Percentiles rank a stretch among this genome's conserved stretches.
phyloP scores from a whole-genome alignment of 75 land plant genomes.

The Picea sitchensis region DNA sequence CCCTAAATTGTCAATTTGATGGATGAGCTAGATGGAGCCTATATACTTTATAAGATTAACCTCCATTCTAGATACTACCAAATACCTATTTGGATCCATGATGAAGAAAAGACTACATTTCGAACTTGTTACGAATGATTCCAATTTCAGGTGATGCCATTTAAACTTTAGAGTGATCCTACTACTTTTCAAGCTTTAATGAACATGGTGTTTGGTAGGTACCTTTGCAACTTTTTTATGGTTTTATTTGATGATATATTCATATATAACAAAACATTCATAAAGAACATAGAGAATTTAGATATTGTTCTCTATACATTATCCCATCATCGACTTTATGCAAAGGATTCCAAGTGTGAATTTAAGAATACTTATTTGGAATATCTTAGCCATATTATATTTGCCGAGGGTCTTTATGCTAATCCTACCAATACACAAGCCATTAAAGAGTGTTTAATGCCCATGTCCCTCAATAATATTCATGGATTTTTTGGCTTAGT shows the following conservation, averaged over 20 bases:
- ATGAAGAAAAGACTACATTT: background rate
- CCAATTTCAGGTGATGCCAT: constrained; percentile 6
- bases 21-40: no score
- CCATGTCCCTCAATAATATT: background rate
- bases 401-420: background rate
- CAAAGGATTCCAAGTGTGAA: background rate
- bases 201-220: background rate
- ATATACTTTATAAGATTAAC: no score
- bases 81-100: background rate
- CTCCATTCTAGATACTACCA: no score
- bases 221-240: background rate
- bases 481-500: background rate
- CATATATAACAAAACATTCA: background rate
- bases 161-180: constrained; percentile 15
- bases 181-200: constrained; percentile 15
- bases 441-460: background rate
- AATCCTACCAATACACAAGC: background rate
- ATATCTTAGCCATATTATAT: background rate
- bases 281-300: background rate
- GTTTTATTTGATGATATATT: background rate
- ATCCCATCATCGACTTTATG: background rate
- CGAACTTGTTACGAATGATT: background rate
- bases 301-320: background rate
- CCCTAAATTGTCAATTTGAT: no score
- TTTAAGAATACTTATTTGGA: background rate